A percentile compares a stretch with the other conserved stretches of the same genome.
phyloP scores from a whole-genome alignment of 148 eudicot species.

The Rhododendron kiyosumense region DNA sequence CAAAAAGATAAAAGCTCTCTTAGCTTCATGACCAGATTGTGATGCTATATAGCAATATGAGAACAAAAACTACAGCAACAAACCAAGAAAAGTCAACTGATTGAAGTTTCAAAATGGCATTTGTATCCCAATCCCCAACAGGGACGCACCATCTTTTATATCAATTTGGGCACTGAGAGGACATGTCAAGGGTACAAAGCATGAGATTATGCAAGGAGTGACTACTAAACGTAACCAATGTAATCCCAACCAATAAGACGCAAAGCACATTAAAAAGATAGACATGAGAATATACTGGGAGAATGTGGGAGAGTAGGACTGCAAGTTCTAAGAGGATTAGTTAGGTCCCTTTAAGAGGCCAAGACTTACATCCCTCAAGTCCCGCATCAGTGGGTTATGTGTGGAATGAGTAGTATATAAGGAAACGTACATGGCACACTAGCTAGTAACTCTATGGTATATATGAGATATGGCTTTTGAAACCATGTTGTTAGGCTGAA shows the following conservation, averaged over 20 bases:
- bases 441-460: too few species aligned
- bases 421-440: neutral
- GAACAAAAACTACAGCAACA: neutral
- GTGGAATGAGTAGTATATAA: neutral
- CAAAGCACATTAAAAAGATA: neutral
- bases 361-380: too few species aligned
- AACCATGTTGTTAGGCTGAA: too few species aligned
- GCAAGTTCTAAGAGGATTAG: neutral
- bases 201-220: neutral
- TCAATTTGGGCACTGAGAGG: neutral
- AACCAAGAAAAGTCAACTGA: neutral
- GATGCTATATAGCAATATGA: neutral
- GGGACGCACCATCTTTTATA: neutral
- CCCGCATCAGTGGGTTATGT: neutral
- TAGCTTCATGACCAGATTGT: slow-evolving; percentile 2
- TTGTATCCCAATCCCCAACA: neutral
- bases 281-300: neutral
- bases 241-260: neutral
- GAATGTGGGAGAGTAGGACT: neutral
- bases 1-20: neutral
- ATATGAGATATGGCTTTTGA: too few species aligned
- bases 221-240: neutral
- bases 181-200: slow-evolving; percentile 2
- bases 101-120: neutral
- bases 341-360: neutral